Base-by-base conservation (phyloP, 2,329 filamentous ascomycete species). In the Fusarium sp. region DNA sequence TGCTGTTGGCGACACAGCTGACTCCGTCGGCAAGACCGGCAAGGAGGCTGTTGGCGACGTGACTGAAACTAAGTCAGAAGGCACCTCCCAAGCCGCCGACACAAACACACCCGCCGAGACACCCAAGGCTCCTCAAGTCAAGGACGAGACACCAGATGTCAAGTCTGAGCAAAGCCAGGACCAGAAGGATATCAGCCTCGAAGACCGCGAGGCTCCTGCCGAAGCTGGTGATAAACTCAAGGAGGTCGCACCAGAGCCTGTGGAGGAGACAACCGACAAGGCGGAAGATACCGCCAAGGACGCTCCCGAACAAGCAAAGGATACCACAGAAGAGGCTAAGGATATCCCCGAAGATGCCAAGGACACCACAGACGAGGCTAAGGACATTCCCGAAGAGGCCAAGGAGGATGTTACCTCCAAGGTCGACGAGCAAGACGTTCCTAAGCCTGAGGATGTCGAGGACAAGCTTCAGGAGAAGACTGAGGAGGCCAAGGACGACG, bases 31-130 rank as follows among this genome's bases (percentile, higher is more conserved):
- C 20, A 47, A 52, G n/a, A 65, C 58, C 6, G 61, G 40, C 40
- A 53, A 59, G 49, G 57, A 39, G 6, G 45, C 53, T 4, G 56
- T 50, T 40, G 52, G 62, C 4, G 64, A 17, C 17, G 72, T 75
- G 10, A 74, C 69, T 17, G 70, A 74, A 13, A 57, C 60, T 48
- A 72, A 70, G 52, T 62, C 68, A 30, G 71, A 62, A 7, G 55
- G 35, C 30, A 67, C 49, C 10, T 52, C 47, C 35, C 59, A 57
- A 43, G 57, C 40, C 41, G 52, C 61, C 54, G 40, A 72, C 56
- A 50, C 57, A 55, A 59, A 64, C 35, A 64, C 61, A 65, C 61
- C 61, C 2, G 23, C 66, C 22, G 60, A 68, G 23, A 71, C 70
- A 1, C 67, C 70, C 15, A 71, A 65, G 48, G 63, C 63, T 5